Percentiles rank a stretch among this genome's conserved stretches.
Evolutionary conservation across 805 yeast genomes (phyloP).

Genomic region (Grigorovia yakushimaensis): DNA sequence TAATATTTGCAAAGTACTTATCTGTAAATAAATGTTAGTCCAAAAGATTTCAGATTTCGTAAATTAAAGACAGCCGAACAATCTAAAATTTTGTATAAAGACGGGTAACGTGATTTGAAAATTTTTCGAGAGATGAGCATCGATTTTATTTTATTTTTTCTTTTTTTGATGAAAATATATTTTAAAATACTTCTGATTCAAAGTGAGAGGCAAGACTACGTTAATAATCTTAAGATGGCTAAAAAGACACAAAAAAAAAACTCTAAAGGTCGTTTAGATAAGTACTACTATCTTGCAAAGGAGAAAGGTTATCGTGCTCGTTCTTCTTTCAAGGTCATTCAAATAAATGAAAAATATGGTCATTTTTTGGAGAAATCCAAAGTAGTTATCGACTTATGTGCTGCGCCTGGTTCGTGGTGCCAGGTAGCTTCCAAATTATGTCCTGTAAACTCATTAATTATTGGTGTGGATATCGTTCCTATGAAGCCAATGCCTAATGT

Average conservation of each 20-base stretch:
- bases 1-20: too few relatives aligned
- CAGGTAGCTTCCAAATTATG: slow-evolving; percentile 93
- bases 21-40: too few relatives aligned
- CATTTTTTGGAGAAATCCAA: slow-evolving; percentile 89
- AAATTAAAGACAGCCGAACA: too few relatives aligned
- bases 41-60: too few relatives aligned
- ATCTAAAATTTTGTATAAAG: too few relatives aligned
- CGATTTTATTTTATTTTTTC: not conserved
- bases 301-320: slow-evolving; percentile 99
- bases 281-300: slow-evolving; percentile 91
- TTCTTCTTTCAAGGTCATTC: slow-evolving; percentile 91
- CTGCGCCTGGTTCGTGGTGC: slow-evolving; percentile 99
- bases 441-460: slow-evolving; percentile 85
- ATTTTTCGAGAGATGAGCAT: slow-evolving; percentile 4
- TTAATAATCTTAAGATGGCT: too few relatives aligned
- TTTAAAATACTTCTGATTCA: too few relatives aligned
- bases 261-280: slow-evolving; percentile 98
- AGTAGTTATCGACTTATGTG: slow-evolving; percentile 95
- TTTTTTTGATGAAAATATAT: too few relatives aligned
- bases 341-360: slow-evolving; percentile 92
- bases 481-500: slow-evolving; percentile 93
- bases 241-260: slow-evolving; percentile 79
- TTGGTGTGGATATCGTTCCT: slow-evolving; percentile 98
- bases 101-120: slow-evolving; percentile 2
- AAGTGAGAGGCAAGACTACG: too few relatives aligned